Evolutionary conservation across 495 filamentous ascomycete genomes (phyloP).

Genomic region (Hyphodiscus hymeniophilus): DNA sequence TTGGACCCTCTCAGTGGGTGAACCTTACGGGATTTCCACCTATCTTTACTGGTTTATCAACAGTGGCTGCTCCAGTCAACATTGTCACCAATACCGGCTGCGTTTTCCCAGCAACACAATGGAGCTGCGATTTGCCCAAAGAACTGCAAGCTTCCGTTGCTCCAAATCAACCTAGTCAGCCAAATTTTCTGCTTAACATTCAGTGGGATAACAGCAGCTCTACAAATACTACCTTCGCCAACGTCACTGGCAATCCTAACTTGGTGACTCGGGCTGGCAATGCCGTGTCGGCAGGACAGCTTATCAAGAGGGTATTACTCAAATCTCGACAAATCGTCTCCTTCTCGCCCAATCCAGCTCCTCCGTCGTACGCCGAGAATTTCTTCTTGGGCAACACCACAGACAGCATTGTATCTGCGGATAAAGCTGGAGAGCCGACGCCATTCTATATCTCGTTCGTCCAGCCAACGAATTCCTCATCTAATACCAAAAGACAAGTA

Average conservation of each 20-base stretch:
- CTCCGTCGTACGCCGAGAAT: slow-evolving; percentile 61
- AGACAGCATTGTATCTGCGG: slow-evolving; percentile 51
- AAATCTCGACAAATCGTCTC: slow-evolving; percentile 22
- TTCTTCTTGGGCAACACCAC: slow-evolving; percentile 77
- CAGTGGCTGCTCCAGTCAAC: slow-evolving; percentile 59
- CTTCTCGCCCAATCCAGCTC: slow-evolving; percentile 50
- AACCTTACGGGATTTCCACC: slow-evolving; percentile 82
- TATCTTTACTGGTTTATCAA: slow-evolving; percentile 73
- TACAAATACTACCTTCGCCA: slow-evolving; percentile 22
- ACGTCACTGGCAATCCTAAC: slow-evolving; percentile 19
- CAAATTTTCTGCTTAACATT: slow-evolving; percentile 74
- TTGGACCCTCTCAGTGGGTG: slow-evolving; percentile 55
- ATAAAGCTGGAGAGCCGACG: slow-evolving; percentile 58
- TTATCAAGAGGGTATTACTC: slow-evolving; percentile 23
- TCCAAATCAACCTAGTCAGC: slow-evolving; percentile 54
- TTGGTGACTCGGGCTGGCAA: slow-evolving; percentile 21
- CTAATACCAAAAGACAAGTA: slow-evolving; percentile 5
- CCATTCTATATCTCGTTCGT: slow-evolving; percentile 58
- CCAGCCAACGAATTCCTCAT: slow-evolving; percentile 9
- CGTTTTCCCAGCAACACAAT: slow-evolving; percentile 58
- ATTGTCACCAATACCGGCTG: slow-evolving; percentile 52
- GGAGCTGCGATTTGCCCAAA: slow-evolving; percentile 78
- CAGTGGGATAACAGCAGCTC: slow-evolving; percentile 65
- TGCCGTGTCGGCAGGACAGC: slow-evolving; percentile 27
- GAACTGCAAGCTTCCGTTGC: slow-evolving; percentile 53